A percentile compares a stretch with the other conserved stretches of the same genome.
These are phyloP conservation scores for Exophiala lecanii-corni DNA, from an alignment of 2,329 filamentous ascomycete genomes.

Conservation along the genomic window DNA sequence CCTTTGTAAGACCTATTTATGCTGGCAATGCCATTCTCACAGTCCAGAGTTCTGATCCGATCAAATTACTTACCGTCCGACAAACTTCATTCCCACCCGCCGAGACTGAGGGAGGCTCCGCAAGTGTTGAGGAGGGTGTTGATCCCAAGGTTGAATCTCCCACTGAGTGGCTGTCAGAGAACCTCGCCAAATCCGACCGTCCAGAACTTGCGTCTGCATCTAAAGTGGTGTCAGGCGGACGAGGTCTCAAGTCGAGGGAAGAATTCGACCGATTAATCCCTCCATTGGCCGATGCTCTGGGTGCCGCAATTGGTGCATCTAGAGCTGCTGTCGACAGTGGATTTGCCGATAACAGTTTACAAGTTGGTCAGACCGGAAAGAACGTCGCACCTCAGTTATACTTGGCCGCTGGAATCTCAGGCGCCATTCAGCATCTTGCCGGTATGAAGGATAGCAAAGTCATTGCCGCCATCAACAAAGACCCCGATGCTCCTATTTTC, in stretches of 20 bases:
- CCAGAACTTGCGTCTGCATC: conserved; percentile 87
- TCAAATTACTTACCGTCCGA: conserved; percentile 88
- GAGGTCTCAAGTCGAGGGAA: conserved; percentile 95
- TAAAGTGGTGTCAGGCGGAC: conserved; percentile 86
- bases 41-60: conserved; percentile 78
- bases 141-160: conserved; percentile 72
- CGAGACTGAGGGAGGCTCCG: conserved; percentile 64
- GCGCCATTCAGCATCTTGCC: conserved; percentile 94
- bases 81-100: conserved; percentile 85
- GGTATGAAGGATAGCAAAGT: conserved; percentile 99
- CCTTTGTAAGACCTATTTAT: conserved; percentile 94
- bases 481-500: conserved; percentile 94
- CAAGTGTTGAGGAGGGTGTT: conserved; percentile 70
- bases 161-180: conserved; percentile 89
- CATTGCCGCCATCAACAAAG: conserved; percentile 98
- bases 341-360: conserved; percentile 96
- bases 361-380: conserved; percentile 98
- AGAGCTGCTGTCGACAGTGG: conserved; percentile 94
- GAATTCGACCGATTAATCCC: conserved; percentile 92
- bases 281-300: conserved; percentile 84
- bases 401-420: conserved; percentile 90
- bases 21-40: conserved; percentile 96
- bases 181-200: conserved; percentile 86
- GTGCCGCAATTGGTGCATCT: conserved; percentile 92
- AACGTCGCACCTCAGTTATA: conserved; percentile 96